Conservation (phyloP, 257 asterid genomes). For the Datura wrightii region DNA sequence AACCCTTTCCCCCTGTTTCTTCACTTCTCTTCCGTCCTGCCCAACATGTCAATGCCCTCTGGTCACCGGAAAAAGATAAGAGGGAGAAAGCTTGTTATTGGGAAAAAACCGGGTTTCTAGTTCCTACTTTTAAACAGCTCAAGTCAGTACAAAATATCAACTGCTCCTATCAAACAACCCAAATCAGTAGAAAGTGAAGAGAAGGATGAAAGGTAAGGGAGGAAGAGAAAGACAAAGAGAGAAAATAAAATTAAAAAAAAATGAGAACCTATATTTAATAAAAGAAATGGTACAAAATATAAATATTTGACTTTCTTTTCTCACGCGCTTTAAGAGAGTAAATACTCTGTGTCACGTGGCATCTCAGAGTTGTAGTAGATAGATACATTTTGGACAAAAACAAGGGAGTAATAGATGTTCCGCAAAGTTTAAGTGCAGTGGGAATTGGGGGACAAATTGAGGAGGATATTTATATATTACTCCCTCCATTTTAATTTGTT, state of each 20-base stretch:
- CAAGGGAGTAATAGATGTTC: background rate
- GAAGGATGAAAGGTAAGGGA: background rate
- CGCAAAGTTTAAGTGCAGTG: background rate
- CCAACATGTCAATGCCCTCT: background rate
- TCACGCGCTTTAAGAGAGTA: background rate
- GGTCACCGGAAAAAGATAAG: background rate
- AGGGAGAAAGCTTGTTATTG: background rate
- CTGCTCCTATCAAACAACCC: background rate
- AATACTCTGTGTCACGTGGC: background rate
- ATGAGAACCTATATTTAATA: background rate
- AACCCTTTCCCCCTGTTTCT: background rate
- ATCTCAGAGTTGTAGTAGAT: background rate
- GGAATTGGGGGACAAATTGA: background rate
- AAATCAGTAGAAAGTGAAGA: conserved; percentile 5
- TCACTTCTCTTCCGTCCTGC: background rate
- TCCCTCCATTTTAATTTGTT: background rate
- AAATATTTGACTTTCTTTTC: background rate
- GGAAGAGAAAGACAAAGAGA: background rate
- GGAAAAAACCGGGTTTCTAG: background rate
- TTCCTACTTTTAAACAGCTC: background rate
- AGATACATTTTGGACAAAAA: conserved; percentile 14
- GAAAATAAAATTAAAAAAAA: background rate
- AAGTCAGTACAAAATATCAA: background rate
- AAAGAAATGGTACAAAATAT: background rate
- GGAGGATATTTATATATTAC: background rate